Evolutionary conservation across 2,329 filamentous ascomycete species (phyloP), one percentile per base, ranked within the genome.

Genomic region (Alternaria consortialis): DNA sequence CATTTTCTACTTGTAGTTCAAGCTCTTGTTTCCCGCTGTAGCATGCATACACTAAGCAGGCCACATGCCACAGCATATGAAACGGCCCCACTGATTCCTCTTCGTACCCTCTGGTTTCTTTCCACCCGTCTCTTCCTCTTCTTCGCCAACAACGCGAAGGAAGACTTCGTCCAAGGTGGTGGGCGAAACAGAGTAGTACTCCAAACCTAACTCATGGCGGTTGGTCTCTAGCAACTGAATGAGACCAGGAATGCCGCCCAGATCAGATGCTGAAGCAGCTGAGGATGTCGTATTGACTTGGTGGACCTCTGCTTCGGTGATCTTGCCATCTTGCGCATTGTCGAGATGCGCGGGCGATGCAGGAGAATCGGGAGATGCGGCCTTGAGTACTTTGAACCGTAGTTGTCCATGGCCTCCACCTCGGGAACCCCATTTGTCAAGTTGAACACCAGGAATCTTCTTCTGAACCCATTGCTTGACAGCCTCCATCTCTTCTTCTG

Each of bases 161-260:
- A 97, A 97, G 0, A 97, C 93, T 78, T 97, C 92, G 74, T 97
- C 94, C 42, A 97, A 81, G 15, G 92, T 96, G 17, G 93, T 95
- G 25, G 92, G 92, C 59, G 88, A 91, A 66, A 97, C 92, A 51
- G 90, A 93, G 79, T 94, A 97, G 77, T 96, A 92, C 75, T 92
- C 90, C 48, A 97, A 85, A 0, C 91, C 91, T 29, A 97, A 78
- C 5, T 80, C 78, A 20, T 87, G 81, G 71, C 90, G 91, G 63
- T 89, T 84, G 67, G 88, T 86, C 78, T 97, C 94, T 1, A 97
- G 82, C 40, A 90, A 73, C 13, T 90, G 86, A 62, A 95, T 92
- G 5, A 96, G 80, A 6, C 84, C 83, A 0, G 91, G 89, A 23
- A 94, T 88, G 12, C 88, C 86, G 12, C 62, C 71, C 7, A 74